Percentiles rank a stretch among this genome's conserved stretches.
phyloP scores from a whole-genome alignment of 2,329 filamentous ascomycete genomes.

The Macrophomina tecta region DNA sequence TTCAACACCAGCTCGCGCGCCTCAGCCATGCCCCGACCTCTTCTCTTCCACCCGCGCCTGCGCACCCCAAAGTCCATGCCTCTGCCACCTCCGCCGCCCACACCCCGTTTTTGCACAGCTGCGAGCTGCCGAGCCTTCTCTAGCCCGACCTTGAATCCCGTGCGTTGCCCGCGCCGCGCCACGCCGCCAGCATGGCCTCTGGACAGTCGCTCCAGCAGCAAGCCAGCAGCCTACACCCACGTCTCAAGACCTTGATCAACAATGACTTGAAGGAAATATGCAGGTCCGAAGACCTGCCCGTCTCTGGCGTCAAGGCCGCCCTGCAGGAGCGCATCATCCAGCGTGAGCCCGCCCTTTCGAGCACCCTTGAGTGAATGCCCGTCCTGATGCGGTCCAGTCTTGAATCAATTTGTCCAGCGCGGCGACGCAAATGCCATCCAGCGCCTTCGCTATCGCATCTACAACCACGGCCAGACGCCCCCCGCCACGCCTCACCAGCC shows the following conservation, averaged over 20 bases:
- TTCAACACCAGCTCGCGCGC: slow-evolving; percentile 28
- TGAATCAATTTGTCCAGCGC: slow-evolving; percentile 41
- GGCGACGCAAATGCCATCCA: slow-evolving; percentile 45
- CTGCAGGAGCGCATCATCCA: slow-evolving; percentile 79
- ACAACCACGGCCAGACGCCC: slow-evolving; percentile 48
- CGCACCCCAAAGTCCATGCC: slow-evolving; percentile 28
- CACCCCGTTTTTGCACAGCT: not conserved
- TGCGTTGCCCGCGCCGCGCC: slow-evolving; percentile 21
- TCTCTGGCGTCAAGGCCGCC: slow-evolving; percentile 83
- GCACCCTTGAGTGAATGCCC: slow-evolving; percentile 30
- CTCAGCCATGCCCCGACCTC: slow-evolving; percentile 24
- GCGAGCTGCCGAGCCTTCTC: slow-evolving; percentile 4
- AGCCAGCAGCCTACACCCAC: slow-evolving; percentile 48
- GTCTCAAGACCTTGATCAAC: slow-evolving; percentile 64
- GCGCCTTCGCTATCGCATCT: slow-evolving; percentile 47
- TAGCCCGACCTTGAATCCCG: not conserved
- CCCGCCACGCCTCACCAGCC: slow-evolving; percentile 35
- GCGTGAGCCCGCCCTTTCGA: slow-evolving; percentile 63
- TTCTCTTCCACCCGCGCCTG: slow-evolving; percentile 17
- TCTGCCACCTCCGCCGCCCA: slow-evolving; percentile 13
- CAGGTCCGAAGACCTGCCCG: slow-evolving; percentile 72
- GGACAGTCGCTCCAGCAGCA: slow-evolving; percentile 50
- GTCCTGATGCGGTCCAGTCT: slow-evolving; percentile 40
- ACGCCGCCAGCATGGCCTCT: slow-evolving; percentile 37
- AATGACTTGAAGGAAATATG: slow-evolving; percentile 78